phyloP scores from a whole-genome alignment of 805 yeast genomes.

The Starmerella apis region DNA sequence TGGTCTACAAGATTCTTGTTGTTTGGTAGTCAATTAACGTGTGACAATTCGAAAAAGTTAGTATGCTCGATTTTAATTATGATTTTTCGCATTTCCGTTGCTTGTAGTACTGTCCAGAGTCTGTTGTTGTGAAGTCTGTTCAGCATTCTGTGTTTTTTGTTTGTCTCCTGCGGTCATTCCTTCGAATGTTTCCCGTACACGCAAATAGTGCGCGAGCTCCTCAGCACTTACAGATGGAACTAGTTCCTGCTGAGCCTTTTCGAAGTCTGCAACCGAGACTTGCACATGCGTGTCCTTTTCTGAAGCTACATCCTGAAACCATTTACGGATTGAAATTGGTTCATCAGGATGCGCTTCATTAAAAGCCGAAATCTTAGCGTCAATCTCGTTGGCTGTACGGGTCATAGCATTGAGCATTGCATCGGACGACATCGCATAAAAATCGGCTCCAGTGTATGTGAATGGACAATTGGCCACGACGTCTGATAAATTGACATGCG shows the following conservation, averaged over 20 bases:
- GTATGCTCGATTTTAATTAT: too few species aligned
- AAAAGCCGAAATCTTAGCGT: conserved; percentile 45
- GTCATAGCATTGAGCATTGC: conserved; percentile 96
- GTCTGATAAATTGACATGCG: conserved; percentile 45
- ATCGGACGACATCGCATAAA: conserved; percentile 90
- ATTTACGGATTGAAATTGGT: conserved; percentile 61
- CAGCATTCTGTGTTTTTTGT: too few species aligned
- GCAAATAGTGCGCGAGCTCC: conserved; percentile 70
- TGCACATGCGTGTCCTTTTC: conserved; percentile 54
- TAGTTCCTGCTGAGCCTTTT: conserved; percentile 60
- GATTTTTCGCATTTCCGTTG: neutral
- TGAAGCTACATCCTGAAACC: conserved; percentile 78
- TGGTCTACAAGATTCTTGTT: too few species aligned
- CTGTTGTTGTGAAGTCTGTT: too few species aligned
- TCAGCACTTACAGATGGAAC: conserved; percentile 80
- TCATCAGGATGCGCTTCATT: conserved; percentile 36
- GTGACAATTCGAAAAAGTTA: too few species aligned
- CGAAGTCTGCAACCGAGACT: conserved; percentile 64
- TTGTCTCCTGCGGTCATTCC: conserved; percentile 38
- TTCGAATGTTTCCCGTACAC: conserved; percentile 73
- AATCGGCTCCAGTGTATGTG: conserved; percentile 96
- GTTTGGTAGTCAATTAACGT: too few species aligned
- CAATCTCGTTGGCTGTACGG: conserved; percentile 68
- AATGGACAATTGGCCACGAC: conserved; percentile 69
- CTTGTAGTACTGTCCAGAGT: too few species aligned